phyloP scores from a whole-genome alignment of 2,329 filamentous ascomycete species.

The Xylogone sp. region DNA sequence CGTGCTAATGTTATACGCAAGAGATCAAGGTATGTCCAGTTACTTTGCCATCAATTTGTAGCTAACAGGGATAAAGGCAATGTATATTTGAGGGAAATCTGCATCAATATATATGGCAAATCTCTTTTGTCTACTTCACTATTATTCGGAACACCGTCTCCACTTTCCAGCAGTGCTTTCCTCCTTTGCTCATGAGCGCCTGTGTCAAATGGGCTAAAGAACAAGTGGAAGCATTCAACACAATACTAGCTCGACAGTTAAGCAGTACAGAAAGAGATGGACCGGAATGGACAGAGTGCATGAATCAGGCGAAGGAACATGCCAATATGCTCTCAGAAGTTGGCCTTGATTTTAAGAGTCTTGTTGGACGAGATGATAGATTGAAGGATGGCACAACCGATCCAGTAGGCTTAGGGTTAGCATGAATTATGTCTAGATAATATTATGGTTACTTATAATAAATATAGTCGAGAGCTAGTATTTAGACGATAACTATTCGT shows the following conservation, averaged over 20 bases:
- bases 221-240: slow-evolving; percentile 87
- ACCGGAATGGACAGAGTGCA: slow-evolving; percentile 75
- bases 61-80: slow-evolving; percentile 55
- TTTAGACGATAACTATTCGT: no score
- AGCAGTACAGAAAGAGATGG: slow-evolving; percentile 79
- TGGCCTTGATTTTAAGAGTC: slow-evolving; percentile 80
- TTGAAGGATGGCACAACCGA: slow-evolving; percentile 7
- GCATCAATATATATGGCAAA: slow-evolving; percentile 88
- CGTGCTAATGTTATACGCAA: slow-evolving; percentile 75
- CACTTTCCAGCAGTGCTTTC: slow-evolving; percentile 85
- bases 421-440: no score
- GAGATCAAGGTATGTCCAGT: slow-evolving; percentile 65
- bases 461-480: no score
- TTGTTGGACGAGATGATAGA: slow-evolving; percentile 62
- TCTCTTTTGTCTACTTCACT: slow-evolving; percentile 94
- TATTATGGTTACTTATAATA: no score
- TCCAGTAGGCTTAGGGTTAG: slow-evolving; percentile 36
- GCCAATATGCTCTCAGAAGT: slow-evolving; percentile 78
- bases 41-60: slow-evolving; percentile 16
- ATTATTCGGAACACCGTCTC: slow-evolving; percentile 90
- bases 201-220: slow-evolving; percentile 99
- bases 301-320: slow-evolving; percentile 77
- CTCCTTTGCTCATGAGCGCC: slow-evolving; percentile 81
- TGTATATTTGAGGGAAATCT: slow-evolving; percentile 94
- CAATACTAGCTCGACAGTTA: slow-evolving; percentile 75